phyloP scores from a whole-genome alignment of 139 green algal species.

The Raphidocelis subcapitata region DNA sequence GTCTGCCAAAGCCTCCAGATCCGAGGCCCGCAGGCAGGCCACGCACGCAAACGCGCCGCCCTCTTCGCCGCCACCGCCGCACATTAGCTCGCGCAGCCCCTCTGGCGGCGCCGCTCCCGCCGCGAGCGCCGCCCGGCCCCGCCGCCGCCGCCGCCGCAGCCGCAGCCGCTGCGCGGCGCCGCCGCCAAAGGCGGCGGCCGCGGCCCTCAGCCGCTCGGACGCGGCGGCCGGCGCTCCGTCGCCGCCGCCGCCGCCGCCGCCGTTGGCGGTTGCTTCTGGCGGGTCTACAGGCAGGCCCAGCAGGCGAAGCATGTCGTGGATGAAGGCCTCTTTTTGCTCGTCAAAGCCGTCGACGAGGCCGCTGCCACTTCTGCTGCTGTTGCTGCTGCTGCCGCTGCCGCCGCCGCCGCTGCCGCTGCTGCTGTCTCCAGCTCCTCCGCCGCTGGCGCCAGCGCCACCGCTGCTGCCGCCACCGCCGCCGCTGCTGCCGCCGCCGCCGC shows the following conservation, averaged over 20 bases:
- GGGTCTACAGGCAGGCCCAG: slow-evolving; percentile 37
- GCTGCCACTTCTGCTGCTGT: no score
- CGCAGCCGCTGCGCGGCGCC: slow-evolving; percentile 13
- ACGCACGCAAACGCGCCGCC: slow-evolving; percentile 15
- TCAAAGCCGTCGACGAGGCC: slow-evolving; percentile 45
- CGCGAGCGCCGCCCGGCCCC: neutral
- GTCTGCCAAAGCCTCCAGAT: slow-evolving; percentile 19
- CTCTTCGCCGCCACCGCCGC: neutral
- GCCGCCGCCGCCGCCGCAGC: neutral
- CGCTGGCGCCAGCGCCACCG: neutral
- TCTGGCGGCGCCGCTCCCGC: neutral
- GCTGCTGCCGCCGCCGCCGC: neutral
- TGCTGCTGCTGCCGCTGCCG: neutral
- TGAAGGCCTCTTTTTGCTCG: slow-evolving; percentile 62
- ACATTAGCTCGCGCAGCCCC: slow-evolving; percentile 7
- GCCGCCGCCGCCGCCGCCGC: no score
- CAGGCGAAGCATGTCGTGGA: slow-evolving; percentile 51
- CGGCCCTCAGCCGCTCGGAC: neutral
- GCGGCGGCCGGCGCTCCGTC: neutral
- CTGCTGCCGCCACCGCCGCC: neutral
- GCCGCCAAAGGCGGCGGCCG: neutral
- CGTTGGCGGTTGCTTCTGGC: slow-evolving; percentile 7
- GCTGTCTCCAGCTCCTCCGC: neutral
- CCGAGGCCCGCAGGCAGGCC: slow-evolving; percentile 15
- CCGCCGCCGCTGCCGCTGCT: neutral